Percentiles rank a stretch among this genome's conserved stretches.
phyloP scores from a whole-genome alignment of 768 basidiomycete species.

The Tricholoma furcatifolium region DNA sequence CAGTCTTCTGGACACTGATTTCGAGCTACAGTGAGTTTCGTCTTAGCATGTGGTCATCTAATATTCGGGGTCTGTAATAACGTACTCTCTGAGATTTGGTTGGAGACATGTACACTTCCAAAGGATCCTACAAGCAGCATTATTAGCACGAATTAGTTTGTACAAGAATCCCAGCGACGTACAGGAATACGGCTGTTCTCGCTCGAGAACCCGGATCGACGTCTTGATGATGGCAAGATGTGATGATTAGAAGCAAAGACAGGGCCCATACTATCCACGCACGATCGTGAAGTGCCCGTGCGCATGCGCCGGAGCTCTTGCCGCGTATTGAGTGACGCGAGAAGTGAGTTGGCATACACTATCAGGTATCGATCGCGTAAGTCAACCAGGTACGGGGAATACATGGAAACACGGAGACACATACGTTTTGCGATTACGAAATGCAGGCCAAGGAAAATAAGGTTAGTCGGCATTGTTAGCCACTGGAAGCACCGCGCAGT shows the following conservation, averaged over 20 bases:
- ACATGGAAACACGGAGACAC: conserved; percentile 7
- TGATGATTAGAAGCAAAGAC: conserved; percentile 1
- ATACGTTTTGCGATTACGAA: conserved; percentile 47
- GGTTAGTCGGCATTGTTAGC: conserved; percentile 40
- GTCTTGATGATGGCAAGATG: neutral
- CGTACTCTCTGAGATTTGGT: conserved; percentile 2
- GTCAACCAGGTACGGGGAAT: neutral
- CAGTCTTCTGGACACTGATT: conserved; percentile 6
- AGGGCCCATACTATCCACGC: conserved; percentile 1
- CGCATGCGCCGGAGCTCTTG: conserved; percentile 26
- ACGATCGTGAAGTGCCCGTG: conserved; percentile 4
- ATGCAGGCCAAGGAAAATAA: conserved; percentile 45
- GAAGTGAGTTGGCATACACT: conserved; percentile 38
- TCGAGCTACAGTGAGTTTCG: neutral
- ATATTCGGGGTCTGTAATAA: neutral
- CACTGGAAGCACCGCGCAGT: conserved; percentile 26
- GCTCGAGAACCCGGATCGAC: neutral
- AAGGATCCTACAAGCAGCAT: neutral
- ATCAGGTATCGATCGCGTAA: no score
- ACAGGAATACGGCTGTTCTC: neutral
- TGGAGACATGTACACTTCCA: conserved; percentile 10
- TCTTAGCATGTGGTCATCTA: neutral
- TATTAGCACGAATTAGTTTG: neutral
- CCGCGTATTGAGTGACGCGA: conserved; percentile 31
- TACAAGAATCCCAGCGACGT: neutral